Conservation (phyloP, 108 stramenopile genomes). For the Fistulifera solaris region DNA sequence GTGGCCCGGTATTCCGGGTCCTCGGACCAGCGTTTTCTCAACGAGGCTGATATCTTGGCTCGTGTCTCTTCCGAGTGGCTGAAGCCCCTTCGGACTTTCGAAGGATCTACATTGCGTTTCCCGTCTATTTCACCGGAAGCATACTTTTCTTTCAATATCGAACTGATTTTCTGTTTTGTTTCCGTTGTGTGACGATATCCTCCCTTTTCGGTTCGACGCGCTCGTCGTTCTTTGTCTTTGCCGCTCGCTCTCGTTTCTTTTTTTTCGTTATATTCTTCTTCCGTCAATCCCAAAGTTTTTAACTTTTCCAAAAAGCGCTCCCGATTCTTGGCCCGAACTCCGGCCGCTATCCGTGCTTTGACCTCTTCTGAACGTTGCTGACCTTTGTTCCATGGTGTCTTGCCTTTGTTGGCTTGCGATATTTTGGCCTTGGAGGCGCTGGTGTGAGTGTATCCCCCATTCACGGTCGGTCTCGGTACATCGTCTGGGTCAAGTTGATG, state of each 20-base stretch:
- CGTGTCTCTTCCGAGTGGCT: constrained; percentile 71
- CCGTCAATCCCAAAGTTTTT: constrained; percentile 55
- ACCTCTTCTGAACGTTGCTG: constrained; percentile 59
- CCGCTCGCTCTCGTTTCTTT: constrained; percentile 32
- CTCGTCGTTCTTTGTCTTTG: constrained; percentile 47
- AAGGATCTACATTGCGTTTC: constrained; percentile 31
- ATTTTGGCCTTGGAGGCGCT: constrained; percentile 66
- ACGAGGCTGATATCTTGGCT: constrained; percentile 59
- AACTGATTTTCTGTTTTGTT: constrained; percentile 67
- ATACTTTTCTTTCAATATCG: constrained; percentile 61
- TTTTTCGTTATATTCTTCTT: constrained; percentile 59
- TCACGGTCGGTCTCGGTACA: constrained; percentile 47
- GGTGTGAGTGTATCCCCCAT: constrained; percentile 74
- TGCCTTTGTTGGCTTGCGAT: constrained; percentile 79
- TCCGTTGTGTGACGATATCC: constrained; percentile 70
- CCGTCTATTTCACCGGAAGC: constrained; percentile 53
- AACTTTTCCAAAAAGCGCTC: constrained; percentile 57
- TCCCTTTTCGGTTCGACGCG: constrained; percentile 67
- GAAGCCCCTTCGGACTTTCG: constrained; percentile 48
- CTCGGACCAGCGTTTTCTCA: constrained; percentile 52
- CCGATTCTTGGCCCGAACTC: constrained; percentile 58
- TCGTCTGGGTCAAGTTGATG: constrained; percentile 9
- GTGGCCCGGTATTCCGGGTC: constrained; percentile 51
- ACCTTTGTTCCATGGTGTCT: constrained; percentile 84
- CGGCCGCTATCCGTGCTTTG: constrained; percentile 60